Percentiles rank a stretch among this genome's conserved stretches.
phyloP scores from a whole-genome alignment of 805 yeast species.

The Candida namnaoensis region DNA sequence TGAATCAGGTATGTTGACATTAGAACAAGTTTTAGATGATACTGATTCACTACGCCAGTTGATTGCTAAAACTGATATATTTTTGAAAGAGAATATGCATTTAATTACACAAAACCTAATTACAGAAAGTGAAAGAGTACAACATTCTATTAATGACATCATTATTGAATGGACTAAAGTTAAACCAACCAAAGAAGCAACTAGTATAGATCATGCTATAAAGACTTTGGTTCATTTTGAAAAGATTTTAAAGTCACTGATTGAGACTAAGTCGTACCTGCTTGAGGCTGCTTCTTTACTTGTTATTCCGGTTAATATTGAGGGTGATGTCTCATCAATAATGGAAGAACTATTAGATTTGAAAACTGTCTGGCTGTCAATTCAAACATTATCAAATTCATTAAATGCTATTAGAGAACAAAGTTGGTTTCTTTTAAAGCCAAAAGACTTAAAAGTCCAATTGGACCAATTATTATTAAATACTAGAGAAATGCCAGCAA shows the following conservation, averaged over 20 bases:
- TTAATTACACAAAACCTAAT: conserved; percentile 31
- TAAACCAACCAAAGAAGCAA: conserved; percentile 35
- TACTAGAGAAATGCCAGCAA: conserved; percentile 45
- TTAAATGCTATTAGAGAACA: conserved; percentile 31
- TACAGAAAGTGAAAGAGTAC: conserved; percentile 28
- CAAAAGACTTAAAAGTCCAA: conserved; percentile 32
- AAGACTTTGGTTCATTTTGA: conserved; percentile 19
- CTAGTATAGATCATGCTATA: conserved; percentile 36
- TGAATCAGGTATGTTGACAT: conserved; percentile 1
- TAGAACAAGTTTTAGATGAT: conserved; percentile 54
- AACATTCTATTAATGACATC: conserved; percentile 21
- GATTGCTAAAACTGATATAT: conserved; percentile 21
- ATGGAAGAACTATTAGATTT: conserved; percentile 46
- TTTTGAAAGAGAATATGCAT: conserved; percentile 34
- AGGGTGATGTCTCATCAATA: conserved; percentile 21
- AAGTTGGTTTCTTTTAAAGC: conserved; percentile 42
- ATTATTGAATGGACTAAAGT: conserved; percentile 36
- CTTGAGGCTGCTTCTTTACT: conserved; percentile 25
- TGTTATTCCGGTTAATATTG: conserved; percentile 21
- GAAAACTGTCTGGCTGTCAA: conserved; percentile 53
- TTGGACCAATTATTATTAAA: conserved; percentile 41
- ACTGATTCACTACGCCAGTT: conserved; percentile 31
- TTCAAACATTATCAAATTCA: conserved; percentile 41
- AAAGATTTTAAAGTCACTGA: conserved; percentile 5
- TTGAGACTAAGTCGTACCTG: conserved; percentile 12